A percentile compares a stretch with the other conserved stretches of the same genome.
Conservation (phyloP, 164 flowering plant species). For the Annona cherimola region DNA sequence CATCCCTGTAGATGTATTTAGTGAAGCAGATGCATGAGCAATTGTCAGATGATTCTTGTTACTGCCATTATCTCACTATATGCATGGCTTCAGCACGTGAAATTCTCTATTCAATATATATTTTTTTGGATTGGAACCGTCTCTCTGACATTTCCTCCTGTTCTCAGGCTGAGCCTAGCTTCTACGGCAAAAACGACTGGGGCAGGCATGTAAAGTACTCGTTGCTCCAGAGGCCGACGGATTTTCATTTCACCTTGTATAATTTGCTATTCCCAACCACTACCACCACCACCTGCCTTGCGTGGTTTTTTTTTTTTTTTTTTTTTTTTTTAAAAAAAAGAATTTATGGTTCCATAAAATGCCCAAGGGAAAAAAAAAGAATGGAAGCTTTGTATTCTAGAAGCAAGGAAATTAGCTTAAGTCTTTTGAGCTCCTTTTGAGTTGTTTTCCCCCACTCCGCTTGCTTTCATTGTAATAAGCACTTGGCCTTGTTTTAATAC, state of each 20-base stretch:
- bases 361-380: background rate
- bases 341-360: background rate
- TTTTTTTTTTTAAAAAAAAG: no score
- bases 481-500: no score
- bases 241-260: background rate
- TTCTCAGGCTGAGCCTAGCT: constrained; percentile 55
- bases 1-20: no score
- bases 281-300: no score
- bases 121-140: no score
- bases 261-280: no score
- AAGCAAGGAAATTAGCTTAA: background rate
- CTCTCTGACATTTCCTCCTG: background rate
- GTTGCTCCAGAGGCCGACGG: background rate
- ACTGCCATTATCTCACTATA: no score
- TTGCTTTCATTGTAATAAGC: no score
- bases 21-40: no score
- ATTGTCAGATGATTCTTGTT: no score
- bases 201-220: constrained; percentile 25
- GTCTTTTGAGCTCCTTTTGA: background rate
- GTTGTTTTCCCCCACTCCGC: background rate
- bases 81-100: background rate
- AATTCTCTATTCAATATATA: background rate
- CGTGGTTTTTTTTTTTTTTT: background rate
- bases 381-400: background rate
- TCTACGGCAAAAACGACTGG: constrained; percentile 42